Evolutionary conservation across 2,329 filamentous ascomycete species (phyloP).

Genomic region (Triangularia verruculosa): DNA sequence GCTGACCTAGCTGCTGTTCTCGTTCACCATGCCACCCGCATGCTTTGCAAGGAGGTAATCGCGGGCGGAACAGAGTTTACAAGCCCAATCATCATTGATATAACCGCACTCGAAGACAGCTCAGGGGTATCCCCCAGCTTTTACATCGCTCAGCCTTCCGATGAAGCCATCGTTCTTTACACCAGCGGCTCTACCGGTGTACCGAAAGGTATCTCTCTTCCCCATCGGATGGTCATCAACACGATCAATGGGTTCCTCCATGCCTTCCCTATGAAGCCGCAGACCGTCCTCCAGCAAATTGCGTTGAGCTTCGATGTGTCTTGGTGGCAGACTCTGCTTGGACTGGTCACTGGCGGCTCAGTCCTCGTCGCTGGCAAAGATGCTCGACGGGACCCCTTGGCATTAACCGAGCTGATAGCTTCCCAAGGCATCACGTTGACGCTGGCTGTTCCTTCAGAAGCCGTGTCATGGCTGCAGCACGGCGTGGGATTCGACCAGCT

Average conservation of each 20-base stretch:
- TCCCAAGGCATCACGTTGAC: constrained; percentile 36
- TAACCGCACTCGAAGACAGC: neutral
- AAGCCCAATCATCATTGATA: neutral
- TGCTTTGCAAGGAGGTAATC: neutral
- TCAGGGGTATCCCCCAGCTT: neutral
- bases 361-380: constrained; percentile 30
- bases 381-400: constrained; percentile 33
- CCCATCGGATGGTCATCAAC: constrained; percentile 26
- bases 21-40: neutral
- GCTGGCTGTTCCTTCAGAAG: constrained; percentile 39
- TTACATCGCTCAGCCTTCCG: neutral
- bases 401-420: constrained; percentile 34
- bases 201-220: constrained; percentile 47
- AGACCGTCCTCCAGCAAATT: constrained; percentile 34
- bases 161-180: constrained; percentile 41
- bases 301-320: constrained; percentile 41
- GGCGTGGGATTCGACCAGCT: constrained; percentile 12
- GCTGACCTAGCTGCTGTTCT: constrained; percentile 5
- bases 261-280: constrained; percentile 5
- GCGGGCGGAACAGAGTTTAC: neutral
- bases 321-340: constrained; percentile 30
- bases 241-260: constrained; percentile 23
- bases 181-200: constrained; percentile 51
- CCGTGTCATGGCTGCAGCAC: constrained; percentile 27
- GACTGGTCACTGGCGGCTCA: constrained; percentile 31